Conservation (phyloP, 805 yeast genomes). For the Saturnispora kantuleensis region DNA sequence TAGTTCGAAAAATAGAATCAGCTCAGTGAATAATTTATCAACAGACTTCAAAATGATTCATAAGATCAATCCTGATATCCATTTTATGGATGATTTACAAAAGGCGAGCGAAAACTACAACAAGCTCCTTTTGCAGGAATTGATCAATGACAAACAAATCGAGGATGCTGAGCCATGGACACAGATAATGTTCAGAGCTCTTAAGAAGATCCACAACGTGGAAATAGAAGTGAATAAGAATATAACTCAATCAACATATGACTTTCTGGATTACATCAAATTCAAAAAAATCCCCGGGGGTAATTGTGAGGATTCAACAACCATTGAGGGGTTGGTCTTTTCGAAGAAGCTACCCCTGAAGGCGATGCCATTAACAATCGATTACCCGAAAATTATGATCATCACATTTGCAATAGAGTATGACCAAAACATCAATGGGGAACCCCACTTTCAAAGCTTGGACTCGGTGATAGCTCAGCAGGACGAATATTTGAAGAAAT, state of each 20-base stretch:
- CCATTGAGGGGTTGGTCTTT: constrained; percentile 72
- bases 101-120: constrained; percentile 35
- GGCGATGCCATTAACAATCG: constrained; percentile 57
- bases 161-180: constrained; percentile 50
- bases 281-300: constrained; percentile 82
- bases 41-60: constrained; percentile 3
- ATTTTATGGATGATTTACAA: constrained; percentile 26
- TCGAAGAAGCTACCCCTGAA: constrained; percentile 76
- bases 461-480: constrained; percentile 77
- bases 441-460: constrained; percentile 14
- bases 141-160: constrained; percentile 51
- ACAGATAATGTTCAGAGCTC: constrained; percentile 36
- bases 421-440: constrained; percentile 37
- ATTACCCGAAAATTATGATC: constrained; percentile 66
- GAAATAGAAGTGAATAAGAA: constrained; percentile 44
- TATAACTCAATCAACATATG: constrained; percentile 61
- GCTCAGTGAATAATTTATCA: neutral
- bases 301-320: constrained; percentile 42
- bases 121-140: constrained; percentile 44
- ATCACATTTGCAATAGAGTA: constrained; percentile 88
- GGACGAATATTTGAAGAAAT: constrained; percentile 67
- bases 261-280: constrained; percentile 81
- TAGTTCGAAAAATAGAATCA: constrained; percentile 6
- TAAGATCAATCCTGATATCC: constrained; percentile 14
- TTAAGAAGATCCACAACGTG: constrained; percentile 47